These are phyloP conservation scores for Lentinula guzmanii DNA, from an alignment of 768 basidiomycete species.

Conservation along the genomic window DNA sequence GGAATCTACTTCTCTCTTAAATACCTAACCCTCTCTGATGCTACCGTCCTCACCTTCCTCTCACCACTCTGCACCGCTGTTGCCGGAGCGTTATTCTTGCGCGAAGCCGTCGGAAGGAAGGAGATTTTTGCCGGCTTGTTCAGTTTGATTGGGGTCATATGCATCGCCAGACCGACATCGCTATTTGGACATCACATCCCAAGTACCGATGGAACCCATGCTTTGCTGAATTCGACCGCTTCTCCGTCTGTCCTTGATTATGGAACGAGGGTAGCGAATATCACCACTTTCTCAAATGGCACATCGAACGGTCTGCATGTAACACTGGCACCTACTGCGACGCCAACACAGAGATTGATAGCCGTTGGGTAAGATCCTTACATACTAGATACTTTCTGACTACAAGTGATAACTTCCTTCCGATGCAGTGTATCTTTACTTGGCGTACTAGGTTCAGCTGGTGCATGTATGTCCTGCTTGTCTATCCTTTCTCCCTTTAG, in stretches of 20 bases:
- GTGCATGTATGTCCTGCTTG: slow-evolving; percentile 51
- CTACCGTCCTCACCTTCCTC: slow-evolving; percentile 72
- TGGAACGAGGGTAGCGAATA: background rate
- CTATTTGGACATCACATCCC: slow-evolving; percentile 48
- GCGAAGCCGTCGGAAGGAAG: slow-evolving; percentile 49
- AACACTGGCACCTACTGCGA: slow-evolving; percentile 11
- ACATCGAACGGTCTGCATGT: background rate
- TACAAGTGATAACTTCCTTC: background rate
- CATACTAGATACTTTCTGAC: background rate
- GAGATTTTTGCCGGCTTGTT: slow-evolving; percentile 58
- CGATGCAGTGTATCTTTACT: slow-evolving; percentile 47
- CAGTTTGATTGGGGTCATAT: slow-evolving; percentile 69
- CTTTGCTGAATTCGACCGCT: background rate
- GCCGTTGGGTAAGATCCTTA: slow-evolving; percentile 48
- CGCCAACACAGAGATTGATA: slow-evolving; percentile 36
- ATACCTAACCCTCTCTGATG: slow-evolving; percentile 75
- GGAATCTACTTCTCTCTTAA: slow-evolving; percentile 67
- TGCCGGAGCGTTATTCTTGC: slow-evolving; percentile 53
- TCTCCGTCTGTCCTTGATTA: background rate
- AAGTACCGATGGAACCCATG: background rate
- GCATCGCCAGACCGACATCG: slow-evolving; percentile 74
- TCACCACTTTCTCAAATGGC: background rate
- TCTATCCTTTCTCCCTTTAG: background rate
- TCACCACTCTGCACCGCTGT: slow-evolving; percentile 60
- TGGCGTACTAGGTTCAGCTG: slow-evolving; percentile 60